Conservation (phyloP, 495 filamentous ascomycete species). For the Hypomontagnella submonticulosa region DNA sequence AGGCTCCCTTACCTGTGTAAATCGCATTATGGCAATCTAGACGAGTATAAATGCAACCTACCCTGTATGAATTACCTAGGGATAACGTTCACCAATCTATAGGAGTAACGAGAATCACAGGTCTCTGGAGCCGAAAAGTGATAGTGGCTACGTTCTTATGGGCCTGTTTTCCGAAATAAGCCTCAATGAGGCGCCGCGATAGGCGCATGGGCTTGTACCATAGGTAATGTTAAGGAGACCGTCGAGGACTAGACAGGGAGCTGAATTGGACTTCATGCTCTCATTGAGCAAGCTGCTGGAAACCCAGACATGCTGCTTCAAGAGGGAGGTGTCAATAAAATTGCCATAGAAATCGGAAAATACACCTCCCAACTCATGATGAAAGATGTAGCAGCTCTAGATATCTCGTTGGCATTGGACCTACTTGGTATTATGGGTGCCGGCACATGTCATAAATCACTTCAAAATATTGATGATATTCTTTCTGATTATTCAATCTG, state of each 20-base stretch:
- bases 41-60: too few relatives aligned
- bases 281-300: too few relatives aligned
- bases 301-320: too few relatives aligned
- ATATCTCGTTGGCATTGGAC: neutral
- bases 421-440: neutral
- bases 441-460: too few relatives aligned
- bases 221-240: neutral
- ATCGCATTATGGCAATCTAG: too few relatives aligned
- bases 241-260: neutral
- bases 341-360: neutral
- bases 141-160: constrained; percentile 1
- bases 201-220: constrained; percentile 12
- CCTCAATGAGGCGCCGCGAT: constrained; percentile 3
- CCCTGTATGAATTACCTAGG: too few relatives aligned
- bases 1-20: too few relatives aligned
- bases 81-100: too few relatives aligned
- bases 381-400: neutral
- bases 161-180: neutral
- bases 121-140: neutral
- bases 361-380: neutral
- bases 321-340: too few relatives aligned
- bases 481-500: too few relatives aligned
- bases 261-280: neutral
- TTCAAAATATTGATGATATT: too few relatives aligned
- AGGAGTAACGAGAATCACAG: too few relatives aligned